These are phyloP conservation scores for Tricholoma hemisulphureum DNA, from an alignment of 768 basidiomycete genomes.

Conservation along the genomic window DNA sequence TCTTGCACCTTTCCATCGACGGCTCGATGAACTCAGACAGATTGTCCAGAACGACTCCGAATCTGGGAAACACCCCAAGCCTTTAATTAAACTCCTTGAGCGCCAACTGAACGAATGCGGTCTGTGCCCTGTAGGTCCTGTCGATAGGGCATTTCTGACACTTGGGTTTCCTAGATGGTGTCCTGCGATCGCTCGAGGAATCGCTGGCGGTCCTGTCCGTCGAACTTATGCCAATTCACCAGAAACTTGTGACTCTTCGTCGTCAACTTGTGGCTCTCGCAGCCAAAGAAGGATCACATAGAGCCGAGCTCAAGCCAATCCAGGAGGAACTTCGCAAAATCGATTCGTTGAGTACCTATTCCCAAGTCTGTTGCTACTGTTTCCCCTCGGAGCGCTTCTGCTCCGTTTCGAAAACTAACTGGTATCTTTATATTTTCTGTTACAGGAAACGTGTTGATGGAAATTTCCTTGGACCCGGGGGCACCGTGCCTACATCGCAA, in stretches of 20 bases:
- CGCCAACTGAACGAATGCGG: slow-evolving; percentile 91
- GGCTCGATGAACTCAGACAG: slow-evolving; percentile 76
- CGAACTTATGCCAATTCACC: slow-evolving; percentile 89
- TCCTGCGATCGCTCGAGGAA: slow-evolving; percentile 76
- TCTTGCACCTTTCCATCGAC: slow-evolving; percentile 81
- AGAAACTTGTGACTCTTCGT: slow-evolving; percentile 82
- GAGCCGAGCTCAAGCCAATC: slow-evolving; percentile 84
- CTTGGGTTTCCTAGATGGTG: slow-evolving; percentile 44
- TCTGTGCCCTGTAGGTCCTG: slow-evolving; percentile 39
- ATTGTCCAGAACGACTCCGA: slow-evolving; percentile 85
- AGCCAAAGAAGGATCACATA: slow-evolving; percentile 81
- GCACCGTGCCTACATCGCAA: slow-evolving; percentile 87
- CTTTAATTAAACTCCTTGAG: slow-evolving; percentile 86
- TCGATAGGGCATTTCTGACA: slow-evolving; percentile 28
- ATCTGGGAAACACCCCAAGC: slow-evolving; percentile 77
- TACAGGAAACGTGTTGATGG: slow-evolving; percentile 88
- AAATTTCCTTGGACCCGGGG: slow-evolving; percentile 90
- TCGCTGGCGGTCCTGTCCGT: slow-evolving; percentile 84
- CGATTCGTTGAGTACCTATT: slow-evolving; percentile 80
- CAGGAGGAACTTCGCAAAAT: slow-evolving; percentile 93
- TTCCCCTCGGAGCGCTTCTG: slow-evolving; percentile 19
- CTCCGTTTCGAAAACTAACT: slow-evolving; percentile 11
- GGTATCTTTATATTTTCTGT: slow-evolving; percentile 10
- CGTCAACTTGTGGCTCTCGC: slow-evolving; percentile 87
- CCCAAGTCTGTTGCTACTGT: slow-evolving; percentile 32